These are phyloP conservation scores for Termitomyces sp. DNA, from an alignment of 768 basidiomycete species.

Conservation along the genomic window DNA sequence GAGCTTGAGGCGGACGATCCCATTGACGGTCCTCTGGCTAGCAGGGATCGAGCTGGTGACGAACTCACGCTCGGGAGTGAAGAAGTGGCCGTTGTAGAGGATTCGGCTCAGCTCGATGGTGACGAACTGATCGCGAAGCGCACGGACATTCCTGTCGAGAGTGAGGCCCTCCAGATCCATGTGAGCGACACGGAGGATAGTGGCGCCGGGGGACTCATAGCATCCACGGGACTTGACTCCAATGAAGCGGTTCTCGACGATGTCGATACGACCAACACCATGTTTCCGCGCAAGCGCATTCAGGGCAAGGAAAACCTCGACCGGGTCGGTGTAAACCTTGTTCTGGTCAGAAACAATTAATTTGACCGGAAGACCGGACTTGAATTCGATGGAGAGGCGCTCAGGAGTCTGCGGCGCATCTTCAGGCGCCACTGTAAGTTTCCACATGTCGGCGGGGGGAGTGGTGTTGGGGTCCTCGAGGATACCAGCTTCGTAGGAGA, in stretches of 20 bases:
- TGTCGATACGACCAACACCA: conserved; percentile 95
- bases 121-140: conserved; percentile 91
- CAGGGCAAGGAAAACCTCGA: conserved; percentile 89
- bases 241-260: conserved; percentile 99
- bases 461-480: conserved; percentile 95
- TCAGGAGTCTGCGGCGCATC: conserved; percentile 79
- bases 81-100: conserved; percentile 98
- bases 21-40: conserved; percentile 96
- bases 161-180: conserved; percentile 96
- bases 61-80: conserved; percentile 99
- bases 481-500: conserved; percentile 99
- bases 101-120: conserved; percentile 88
- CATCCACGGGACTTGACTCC: conserved; percentile 99
- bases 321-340: conserved; percentile 81
- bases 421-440: conserved; percentile 83
- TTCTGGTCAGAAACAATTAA: conserved; percentile 53
- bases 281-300: conserved; percentile 93
- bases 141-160: conserved; percentile 95
- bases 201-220: conserved; percentile 97
- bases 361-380: conserved; percentile 81
- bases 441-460: conserved; percentile 98
- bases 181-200: conserved; percentile 93
- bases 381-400: conserved; percentile 81
- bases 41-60: conserved; percentile 86
- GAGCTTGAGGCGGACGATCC: conserved; percentile 82